Base-by-base conservation (phyloP, 768 basidiomycete species). In the Crassisporium funariophilum region DNA sequence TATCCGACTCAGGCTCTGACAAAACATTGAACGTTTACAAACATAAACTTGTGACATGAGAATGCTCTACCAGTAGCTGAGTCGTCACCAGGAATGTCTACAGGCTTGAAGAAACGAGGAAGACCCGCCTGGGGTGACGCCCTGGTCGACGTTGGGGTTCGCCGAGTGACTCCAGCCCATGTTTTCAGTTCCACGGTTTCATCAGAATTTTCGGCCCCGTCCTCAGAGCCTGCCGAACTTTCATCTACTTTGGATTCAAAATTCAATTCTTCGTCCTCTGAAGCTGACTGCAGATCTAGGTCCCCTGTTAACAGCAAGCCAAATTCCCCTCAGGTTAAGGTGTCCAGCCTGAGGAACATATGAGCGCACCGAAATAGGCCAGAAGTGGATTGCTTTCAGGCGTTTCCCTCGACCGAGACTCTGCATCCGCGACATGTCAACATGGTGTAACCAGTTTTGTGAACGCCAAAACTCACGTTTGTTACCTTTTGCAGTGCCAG, bases 271-370 rank as follows among this genome's bases (percentile, higher is more conserved):
- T 71, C 71, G 2, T 63, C 71, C 52, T 81, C 80, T 6, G 76
- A 78, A 16, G 73, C 81, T 20, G 81, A 81, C 22, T 79, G 76
- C 13, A 82, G 56, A 29, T 73, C 74, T 29, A 83, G 54, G 35
- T 75, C 69, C 47, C 68, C 57, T 5, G 62, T 76, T 72, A 55
- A 13, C 24, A 10, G 13, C 31, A 23, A 46, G n/a, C n/a, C 2
- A 27, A 20, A 27, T 25, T 25, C 47, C 19, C 19, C 43, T 8
- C 27, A 21, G 20, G 37, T 16, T 19, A 22, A 19, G n/a, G 10
- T 13, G 27, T 1, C n/a, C 17, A 22, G 31, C 12, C 22, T 21
- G 22, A 25, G 31, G 27, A 22, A 35, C 21, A 36, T n/a, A 33
- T n/a, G n/a, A n/a, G n/a, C 72, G 22, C 47, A 77, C 81, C 73